Evolutionary conservation across 192 early-diverging fungal species (phyloP).

Genomic region (Fimicolochytrium jonesii): DNA sequence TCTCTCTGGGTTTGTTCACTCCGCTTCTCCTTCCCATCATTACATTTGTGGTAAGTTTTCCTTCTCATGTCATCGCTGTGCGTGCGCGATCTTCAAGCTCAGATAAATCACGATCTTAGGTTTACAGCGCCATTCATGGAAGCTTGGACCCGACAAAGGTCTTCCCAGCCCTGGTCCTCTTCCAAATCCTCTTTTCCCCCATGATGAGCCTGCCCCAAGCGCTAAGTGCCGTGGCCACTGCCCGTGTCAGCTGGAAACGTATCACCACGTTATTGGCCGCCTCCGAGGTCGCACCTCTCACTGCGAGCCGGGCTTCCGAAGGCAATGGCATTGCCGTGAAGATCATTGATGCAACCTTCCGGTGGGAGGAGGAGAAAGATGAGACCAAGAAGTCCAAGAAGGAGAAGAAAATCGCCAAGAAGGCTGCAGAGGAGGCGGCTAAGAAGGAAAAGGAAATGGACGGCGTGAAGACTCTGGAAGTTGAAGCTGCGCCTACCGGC

Average conservation of each 20-base stretch:
- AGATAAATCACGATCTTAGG: background rate
- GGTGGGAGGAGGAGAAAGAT: constrained; percentile 43
- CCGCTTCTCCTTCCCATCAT: constrained; percentile 15
- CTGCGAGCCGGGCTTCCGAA: background rate
- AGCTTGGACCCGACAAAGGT: constrained; percentile 18
- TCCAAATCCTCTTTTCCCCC: constrained; percentile 27
- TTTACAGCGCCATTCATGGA: constrained; percentile 13
- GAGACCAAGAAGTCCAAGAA: constrained; percentile 7
- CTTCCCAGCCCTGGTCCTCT: constrained; percentile 36
- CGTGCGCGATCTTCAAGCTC: background rate
- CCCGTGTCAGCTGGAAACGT: background rate
- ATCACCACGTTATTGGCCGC: background rate
- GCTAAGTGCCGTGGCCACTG: too few relatives aligned
- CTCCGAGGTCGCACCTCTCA: constrained; percentile 5
- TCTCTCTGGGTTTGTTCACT: background rate
- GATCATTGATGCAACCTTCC: constrained; percentile 48
- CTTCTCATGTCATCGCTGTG: background rate
- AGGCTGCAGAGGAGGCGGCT: background rate
- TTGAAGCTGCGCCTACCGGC: too few relatives aligned
- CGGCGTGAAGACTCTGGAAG: background rate
- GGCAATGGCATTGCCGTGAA: constrained; percentile 35
- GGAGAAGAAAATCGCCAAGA: constrained; percentile 1
- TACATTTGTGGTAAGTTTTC: constrained; percentile 4
- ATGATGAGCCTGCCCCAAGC: constrained; percentile 25
- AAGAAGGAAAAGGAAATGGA: constrained; percentile 2